Base-by-base conservation (phyloP, 495 filamentous ascomycete genomes). In the Clohesyomyces aquaticus region DNA sequence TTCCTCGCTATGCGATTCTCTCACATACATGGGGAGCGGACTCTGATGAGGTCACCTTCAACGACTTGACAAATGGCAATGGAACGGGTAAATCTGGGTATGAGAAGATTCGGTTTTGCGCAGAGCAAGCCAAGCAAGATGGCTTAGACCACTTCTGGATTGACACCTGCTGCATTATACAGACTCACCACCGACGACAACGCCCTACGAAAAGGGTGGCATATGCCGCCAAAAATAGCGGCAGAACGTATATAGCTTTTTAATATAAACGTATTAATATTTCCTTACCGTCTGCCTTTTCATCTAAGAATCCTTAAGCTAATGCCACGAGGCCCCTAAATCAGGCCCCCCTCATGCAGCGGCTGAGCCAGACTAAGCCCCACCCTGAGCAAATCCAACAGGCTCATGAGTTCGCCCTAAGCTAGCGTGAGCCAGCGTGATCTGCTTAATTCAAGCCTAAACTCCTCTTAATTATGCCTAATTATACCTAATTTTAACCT, bases 401-500 rank as follows among this genome's bases (percentile, higher is more conserved):
- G 32, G 32, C 32, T 38, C 32, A 38, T 38, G 32, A 38, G 32
- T 14, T 38, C 32, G 32, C 32, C 14, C 32, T 38, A 14, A 38
- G 32, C 32, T 38, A 14, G 14, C 32, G 32, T 38, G 32, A 38
- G 32, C 32, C 32, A 14, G 32, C 32, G 32, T 38, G 32, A 38
- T 38, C 32, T 38, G 32, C 32, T 38, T 38, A 14, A 38, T 38
- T 38, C 32, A 38, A 38, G 32, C 32, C 32, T 38, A 14, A 38
- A 14, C 32, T 14, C 14, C 32, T n/a, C 45, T n/a, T n/a, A n/a
- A n/a, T n/a, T n/a, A n/a, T n/a, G n/a, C n/a, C n/a, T 62, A 41
- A 62, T 53, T 55, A 16, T 66, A 55, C 66, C 61, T 68, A 55
- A 68, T 63, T 61, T 54, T 35, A 61, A 56, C 56, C 67, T 49